These are phyloP conservation scores for Vachellia pachyceras DNA, from an alignment of 306 rosid genomes.

Conservation along the genomic window DNA sequence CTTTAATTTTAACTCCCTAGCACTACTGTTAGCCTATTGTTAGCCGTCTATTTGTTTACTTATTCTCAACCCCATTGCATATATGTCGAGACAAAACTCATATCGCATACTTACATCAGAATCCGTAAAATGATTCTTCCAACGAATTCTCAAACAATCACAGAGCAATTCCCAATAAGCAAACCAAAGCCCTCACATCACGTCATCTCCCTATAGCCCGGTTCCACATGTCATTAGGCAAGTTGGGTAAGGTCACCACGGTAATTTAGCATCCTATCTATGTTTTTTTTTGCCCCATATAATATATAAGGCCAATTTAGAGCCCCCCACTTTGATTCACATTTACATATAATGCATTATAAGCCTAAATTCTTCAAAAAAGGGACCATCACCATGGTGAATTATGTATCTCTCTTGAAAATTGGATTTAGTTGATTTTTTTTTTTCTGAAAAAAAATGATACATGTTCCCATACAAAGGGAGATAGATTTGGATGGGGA, in stretches of 20 bases:
- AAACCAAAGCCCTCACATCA: background rate
- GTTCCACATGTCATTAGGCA: background rate
- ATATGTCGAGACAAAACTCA: no score
- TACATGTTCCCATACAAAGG: conserved; percentile 17
- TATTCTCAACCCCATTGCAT: no score
- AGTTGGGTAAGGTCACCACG: background rate
- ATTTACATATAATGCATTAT: background rate
- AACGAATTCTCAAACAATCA: no score
- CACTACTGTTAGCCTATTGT: conserved; percentile 29
- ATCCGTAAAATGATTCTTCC: no score
- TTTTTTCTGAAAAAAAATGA: background rate
- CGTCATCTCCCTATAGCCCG: background rate
- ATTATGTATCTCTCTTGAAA: background rate
- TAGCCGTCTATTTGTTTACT: conserved; percentile 59
- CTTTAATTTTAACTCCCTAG: no score
- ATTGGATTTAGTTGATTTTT: background rate
- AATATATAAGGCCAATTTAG: background rate
- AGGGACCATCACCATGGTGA: background rate
- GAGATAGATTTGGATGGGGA: conserved; percentile 10
- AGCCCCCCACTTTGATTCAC: background rate
- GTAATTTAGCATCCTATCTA: background rate
- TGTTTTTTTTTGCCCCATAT: background rate
- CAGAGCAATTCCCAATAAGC: background rate
- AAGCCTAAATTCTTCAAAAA: background rate
- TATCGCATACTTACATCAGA: no score